Evolutionary conservation across 139 green algal species (phyloP).

Genomic region (Closterium sp.): DNA sequence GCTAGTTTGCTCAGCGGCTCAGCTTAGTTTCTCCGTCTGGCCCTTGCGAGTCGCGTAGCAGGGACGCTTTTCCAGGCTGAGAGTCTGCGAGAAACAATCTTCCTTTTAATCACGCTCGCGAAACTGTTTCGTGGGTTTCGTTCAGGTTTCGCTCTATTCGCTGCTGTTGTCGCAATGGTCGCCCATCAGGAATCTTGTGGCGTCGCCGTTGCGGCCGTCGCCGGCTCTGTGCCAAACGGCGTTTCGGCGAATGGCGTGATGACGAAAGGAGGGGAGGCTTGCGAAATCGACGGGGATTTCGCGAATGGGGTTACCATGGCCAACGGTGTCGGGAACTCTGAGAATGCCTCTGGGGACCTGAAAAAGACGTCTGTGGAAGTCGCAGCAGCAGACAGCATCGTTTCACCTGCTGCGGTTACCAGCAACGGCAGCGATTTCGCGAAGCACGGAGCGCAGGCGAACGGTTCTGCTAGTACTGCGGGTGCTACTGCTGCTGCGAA

Average conservation of each 20-base stretch:
- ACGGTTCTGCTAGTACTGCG: too few species aligned
- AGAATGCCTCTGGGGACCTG: neutral
- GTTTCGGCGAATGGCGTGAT: neutral
- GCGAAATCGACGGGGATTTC: neutral
- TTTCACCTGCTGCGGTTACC: too few species aligned
- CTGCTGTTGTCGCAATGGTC: neutral
- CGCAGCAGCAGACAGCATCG: neutral
- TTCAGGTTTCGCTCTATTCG: neutral
- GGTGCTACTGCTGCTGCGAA: too few species aligned
- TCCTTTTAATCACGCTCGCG: neutral
- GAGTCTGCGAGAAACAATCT: neutral
- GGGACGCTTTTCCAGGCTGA: neutral
- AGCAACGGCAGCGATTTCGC: too few species aligned
- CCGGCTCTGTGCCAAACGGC: neutral
- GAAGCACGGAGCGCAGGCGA: too few species aligned
- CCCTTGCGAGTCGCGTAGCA: neutral
- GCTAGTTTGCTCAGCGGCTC: neutral
- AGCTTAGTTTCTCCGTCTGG: neutral
- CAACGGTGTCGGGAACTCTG: neutral
- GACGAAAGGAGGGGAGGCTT: neutral
- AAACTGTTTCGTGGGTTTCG: neutral
- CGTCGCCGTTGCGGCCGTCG: neutral
- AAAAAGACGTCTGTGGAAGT: neutral
- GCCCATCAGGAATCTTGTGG: neutral
- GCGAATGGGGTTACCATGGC: neutral